Evolutionary conservation across 2,329 filamentous ascomycete species (phyloP), one percentile per base, ranked within the genome.

Genomic region (Phoma herbarum): DNA sequence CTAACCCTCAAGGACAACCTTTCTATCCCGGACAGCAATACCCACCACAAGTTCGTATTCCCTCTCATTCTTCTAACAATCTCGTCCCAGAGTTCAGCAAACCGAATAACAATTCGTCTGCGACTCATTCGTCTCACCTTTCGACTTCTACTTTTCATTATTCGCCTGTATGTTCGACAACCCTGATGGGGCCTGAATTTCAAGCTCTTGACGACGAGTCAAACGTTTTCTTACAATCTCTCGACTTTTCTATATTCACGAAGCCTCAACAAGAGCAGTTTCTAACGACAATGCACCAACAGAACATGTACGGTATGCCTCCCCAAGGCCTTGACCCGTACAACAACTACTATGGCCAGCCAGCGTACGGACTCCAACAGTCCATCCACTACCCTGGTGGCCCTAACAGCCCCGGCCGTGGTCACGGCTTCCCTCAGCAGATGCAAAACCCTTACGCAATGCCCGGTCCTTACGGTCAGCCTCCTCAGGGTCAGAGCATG

Each of bases 251-350:
- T 79, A 78, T 93, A 63, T 90, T 90, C 59, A 86, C 88, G 72
- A 88, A 82, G 74, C 86, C 86, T 72, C 84, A 88, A 66, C 92
- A 89, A 84, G 89, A 93, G 77, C 84, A 85, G 65, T 84, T 85
- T 86, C 90, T 93, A 83, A 92, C 86, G 72, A 65, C 76, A 55
- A 79, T 84, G 69, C 85, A 85, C 80, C 81, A 85, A 74, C 90
- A 94, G 88, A 84, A 81, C 63, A 88, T 84, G 75, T 81, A 79
- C 61, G 82, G 81, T 54, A 90, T 82, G 71, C 84, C 84, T 49
- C 84, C 83, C 14, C 81, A 81, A 39, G 65, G 62, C 23, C 63
- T 76, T n/a, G 75, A 78, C 53, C 76, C 67, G 72, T 82, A 75
- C 69, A 72, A 63, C 72, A 77, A 68, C 71, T 78, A 71, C 66